Conservation (phyloP, 176 grass and related monocot genomes). For the Paspalum notatum region DNA sequence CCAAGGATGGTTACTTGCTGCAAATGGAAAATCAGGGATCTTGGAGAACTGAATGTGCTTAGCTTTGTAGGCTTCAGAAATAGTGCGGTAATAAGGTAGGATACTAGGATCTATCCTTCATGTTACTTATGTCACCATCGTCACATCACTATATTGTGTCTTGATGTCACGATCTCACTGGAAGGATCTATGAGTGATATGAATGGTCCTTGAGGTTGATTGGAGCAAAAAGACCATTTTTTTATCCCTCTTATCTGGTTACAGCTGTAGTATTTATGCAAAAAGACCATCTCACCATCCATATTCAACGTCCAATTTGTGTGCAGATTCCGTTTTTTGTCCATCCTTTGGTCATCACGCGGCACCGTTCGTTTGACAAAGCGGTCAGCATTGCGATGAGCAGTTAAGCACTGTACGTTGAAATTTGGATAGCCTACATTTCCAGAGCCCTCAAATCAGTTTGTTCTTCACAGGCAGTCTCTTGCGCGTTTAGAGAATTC, state of each 20-base stretch:
- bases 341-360: too few relatives aligned
- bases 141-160: conserved; percentile 12
- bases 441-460: not conserved
- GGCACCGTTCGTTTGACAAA: too few relatives aligned
- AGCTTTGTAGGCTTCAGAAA: conserved; percentile 10
- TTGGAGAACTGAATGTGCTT: not conserved
- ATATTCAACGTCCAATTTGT: too few relatives aligned
- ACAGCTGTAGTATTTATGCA: too few relatives aligned
- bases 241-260: too few relatives aligned
- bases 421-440: not conserved
- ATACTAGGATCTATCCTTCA: conserved; percentile 27
- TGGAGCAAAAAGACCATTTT: too few relatives aligned
- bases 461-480: conserved; percentile 8
- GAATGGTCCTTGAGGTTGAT: too few relatives aligned
- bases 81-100: conserved; percentile 20
- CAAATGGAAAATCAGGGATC: not conserved
- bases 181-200: too few relatives aligned
- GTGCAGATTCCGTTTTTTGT: too few relatives aligned
- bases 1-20: not conserved
- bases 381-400: too few relatives aligned
- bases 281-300: too few relatives aligned
- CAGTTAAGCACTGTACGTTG: not conserved
- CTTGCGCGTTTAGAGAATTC: not conserved
- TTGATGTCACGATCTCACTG: conserved; percentile 14
- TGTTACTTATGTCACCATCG: conserved; percentile 20